A percentile compares a stretch with the other conserved stretches of the same genome.
Conservation (phyloP, 2,329 filamentous ascomycete genomes). For the Ascochyta rabiei region DNA sequence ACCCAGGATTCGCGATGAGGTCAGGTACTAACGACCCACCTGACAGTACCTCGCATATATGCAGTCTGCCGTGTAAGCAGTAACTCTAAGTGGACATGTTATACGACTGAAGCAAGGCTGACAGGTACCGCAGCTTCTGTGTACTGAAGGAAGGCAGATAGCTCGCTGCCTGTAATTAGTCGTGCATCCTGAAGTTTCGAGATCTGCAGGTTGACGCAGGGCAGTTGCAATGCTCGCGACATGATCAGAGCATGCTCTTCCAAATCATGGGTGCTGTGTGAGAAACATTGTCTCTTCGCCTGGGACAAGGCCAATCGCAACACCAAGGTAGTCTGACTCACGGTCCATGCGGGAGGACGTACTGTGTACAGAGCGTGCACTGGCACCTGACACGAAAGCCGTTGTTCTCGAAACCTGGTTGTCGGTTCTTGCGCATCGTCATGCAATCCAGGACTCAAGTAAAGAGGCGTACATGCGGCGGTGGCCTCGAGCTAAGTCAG, state of each 20-base stretch:
- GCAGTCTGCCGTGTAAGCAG: slow-evolving; percentile 12
- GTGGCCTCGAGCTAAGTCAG: slow-evolving; percentile 18
- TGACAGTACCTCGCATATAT: slow-evolving; percentile 6
- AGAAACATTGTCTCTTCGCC: slow-evolving; percentile 12
- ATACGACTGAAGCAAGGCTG: slow-evolving; percentile 22
- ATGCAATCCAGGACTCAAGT: slow-evolving; percentile 31
- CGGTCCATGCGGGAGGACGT: slow-evolving; percentile 11
- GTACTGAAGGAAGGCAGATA: slow-evolving; percentile 7
- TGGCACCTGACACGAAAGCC: slow-evolving; percentile 42
- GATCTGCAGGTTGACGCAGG: slow-evolving; percentile 27
- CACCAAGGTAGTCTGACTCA: slow-evolving; percentile 12
- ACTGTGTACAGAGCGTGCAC: slow-evolving; percentile 33
- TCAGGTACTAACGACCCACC: background rate
- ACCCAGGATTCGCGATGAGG: background rate
- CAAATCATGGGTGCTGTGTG: slow-evolving; percentile 2
- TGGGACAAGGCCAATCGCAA: slow-evolving; percentile 20
- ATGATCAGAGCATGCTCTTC: slow-evolving; percentile 1
- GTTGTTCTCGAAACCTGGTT: slow-evolving; percentile 42
- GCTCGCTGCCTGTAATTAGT: slow-evolving; percentile 13
- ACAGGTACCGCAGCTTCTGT: slow-evolving; percentile 24
- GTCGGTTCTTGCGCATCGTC: slow-evolving; percentile 38
- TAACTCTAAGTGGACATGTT: slow-evolving; percentile 5
- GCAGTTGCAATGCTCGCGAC: background rate
- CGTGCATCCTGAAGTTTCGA: slow-evolving; percentile 31
- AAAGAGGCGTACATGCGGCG: slow-evolving; percentile 36